Evolutionary conservation across 192 early-diverging fungal species (phyloP).

Genomic region (Polychytrium aggregatum): DNA sequence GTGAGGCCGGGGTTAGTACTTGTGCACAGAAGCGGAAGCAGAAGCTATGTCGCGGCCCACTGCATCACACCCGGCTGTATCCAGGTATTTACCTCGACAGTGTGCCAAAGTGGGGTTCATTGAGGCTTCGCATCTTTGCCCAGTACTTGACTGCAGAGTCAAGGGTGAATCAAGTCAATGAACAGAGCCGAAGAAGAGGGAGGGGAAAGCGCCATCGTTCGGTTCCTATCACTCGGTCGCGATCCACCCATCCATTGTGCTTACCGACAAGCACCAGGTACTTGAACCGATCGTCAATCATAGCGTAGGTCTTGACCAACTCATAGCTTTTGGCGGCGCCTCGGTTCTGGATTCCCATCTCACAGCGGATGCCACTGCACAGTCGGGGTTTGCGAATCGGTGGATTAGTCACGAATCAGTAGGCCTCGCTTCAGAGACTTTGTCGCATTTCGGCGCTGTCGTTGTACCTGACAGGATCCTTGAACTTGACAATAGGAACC

Average conservation of each 20-base stretch:
- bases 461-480: conserved; percentile 12
- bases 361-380: conserved; percentile 13
- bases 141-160: conserved; percentile 17
- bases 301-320: conserved; percentile 18
- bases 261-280: conserved; percentile 20
- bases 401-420: too few relatives aligned
- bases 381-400: too few relatives aligned
- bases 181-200: too few relatives aligned
- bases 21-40: neutral
- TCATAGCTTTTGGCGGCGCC: conserved; percentile 17
- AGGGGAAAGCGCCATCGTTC: too few relatives aligned
- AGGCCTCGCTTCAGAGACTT: too few relatives aligned
- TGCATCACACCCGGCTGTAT: too few relatives aligned
- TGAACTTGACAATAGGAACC: conserved; percentile 28
- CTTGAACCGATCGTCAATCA: conserved; percentile 14
- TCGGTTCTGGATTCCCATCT: conserved; percentile 16
- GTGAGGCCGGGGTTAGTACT: neutral
- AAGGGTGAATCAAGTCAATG: too few relatives aligned
- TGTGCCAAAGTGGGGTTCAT: conserved; percentile 22
- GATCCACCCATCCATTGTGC: too few relatives aligned
- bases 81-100: conserved; percentile 19
- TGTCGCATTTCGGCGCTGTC: too few relatives aligned
- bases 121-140: conserved; percentile 22
- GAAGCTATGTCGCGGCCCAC: too few relatives aligned
- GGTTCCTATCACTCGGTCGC: too few relatives aligned